These are phyloP conservation scores for Takakia lepidozioides DNA, from an alignment of 225 moss, liverwort and hornwort species.

Conservation along the genomic window DNA sequence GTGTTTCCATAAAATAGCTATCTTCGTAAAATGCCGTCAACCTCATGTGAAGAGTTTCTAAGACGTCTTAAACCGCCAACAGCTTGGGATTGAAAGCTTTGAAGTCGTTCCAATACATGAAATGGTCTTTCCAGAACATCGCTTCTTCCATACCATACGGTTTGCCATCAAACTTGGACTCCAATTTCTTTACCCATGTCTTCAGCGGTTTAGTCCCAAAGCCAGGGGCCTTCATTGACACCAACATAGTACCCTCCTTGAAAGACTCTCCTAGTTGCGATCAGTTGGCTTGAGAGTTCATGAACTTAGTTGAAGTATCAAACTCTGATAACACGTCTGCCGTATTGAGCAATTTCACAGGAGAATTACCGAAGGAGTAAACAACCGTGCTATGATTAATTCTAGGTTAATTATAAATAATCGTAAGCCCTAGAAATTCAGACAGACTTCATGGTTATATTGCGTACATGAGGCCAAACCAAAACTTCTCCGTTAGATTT, in stretches of 20 bases:
- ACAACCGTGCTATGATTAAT: background rate
- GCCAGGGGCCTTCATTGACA: background rate
- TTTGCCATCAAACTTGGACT: background rate
- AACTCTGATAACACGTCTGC: background rate
- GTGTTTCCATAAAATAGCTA: too few relatives aligned
- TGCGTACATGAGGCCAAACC: too few relatives aligned
- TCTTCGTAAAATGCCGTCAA: too few relatives aligned
- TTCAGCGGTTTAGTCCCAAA: background rate
- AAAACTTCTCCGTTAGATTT: too few relatives aligned
- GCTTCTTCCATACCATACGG: background rate
- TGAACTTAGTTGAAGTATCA: background rate
- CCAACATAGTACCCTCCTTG: background rate
- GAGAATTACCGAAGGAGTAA: background rate
- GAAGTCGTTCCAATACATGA: background rate
- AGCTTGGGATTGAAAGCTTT: background rate
- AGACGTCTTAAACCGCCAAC: background rate
- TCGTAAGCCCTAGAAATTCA: background rate
- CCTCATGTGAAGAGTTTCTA: too few relatives aligned
- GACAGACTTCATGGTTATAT: slow-evolving; percentile 1
- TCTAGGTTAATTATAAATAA: background rate
- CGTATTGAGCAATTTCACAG: background rate
- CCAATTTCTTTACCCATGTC: background rate
- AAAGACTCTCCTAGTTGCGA: slow-evolving; percentile 1
- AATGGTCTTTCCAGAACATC: background rate
- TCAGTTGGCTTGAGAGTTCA: background rate